Conservation (phyloP, 345 rosid species). For the Brassica cretica region DNA sequence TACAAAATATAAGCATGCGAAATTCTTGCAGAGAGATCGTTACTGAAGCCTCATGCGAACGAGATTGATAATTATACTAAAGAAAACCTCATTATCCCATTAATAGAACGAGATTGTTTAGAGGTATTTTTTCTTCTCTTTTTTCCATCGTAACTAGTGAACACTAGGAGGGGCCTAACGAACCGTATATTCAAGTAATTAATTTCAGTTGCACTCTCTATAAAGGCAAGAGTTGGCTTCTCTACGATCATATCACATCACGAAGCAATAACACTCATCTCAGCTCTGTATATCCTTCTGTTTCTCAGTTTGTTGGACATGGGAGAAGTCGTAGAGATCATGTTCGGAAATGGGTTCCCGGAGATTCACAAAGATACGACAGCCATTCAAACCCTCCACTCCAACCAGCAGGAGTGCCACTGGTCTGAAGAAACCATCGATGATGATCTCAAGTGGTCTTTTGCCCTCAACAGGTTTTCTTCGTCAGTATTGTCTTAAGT, state of each 20-base stretch:
- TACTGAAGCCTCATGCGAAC: slow-evolving; percentile 24
- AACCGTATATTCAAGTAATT: not conserved
- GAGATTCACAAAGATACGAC: slow-evolving; percentile 45
- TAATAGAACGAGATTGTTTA: too few species aligned
- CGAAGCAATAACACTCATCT: slow-evolving; percentile 16
- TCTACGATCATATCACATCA: slow-evolving; percentile 22
- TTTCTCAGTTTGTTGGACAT: slow-evolving; percentile 23
- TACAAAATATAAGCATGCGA: slow-evolving; percentile 25
- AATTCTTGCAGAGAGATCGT: slow-evolving; percentile 25
- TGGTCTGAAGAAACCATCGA: slow-evolving; percentile 89
- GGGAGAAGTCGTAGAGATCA: slow-evolving; percentile 71
- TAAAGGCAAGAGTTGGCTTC: slow-evolving; percentile 25
- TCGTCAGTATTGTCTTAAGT: not conserved
- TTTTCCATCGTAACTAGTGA: not conserved
- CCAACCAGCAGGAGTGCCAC: slow-evolving; percentile 40
- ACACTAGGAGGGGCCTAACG: not conserved
- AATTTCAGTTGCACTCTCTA: not conserved
- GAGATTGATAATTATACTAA: not conserved
- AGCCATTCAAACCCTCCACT: slow-evolving; percentile 28
- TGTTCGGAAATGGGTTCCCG: slow-evolving; percentile 51
- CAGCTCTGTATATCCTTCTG: not conserved
- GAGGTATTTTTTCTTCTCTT: too few species aligned
- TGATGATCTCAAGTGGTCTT: slow-evolving; percentile 91
- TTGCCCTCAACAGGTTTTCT: slow-evolving; percentile 78
- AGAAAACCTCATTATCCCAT: too few species aligned